Evolutionary conservation across 1,139 yeast genomes (phyloP).

Genomic region (Candida anutae): DNA sequence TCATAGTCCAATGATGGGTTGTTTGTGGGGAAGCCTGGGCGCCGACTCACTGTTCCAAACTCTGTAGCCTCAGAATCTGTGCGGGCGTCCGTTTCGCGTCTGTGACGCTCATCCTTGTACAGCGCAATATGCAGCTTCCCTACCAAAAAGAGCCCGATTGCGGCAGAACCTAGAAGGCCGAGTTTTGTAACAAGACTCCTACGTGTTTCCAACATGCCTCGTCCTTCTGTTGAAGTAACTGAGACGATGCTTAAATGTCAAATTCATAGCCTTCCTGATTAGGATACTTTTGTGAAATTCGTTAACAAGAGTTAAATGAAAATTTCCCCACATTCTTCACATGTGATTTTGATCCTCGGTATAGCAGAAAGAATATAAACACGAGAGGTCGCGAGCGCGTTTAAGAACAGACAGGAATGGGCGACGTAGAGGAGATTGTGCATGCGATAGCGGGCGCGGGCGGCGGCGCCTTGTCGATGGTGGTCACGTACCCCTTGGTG

Average conservation of each 20-base stretch:
- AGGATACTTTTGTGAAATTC: too few relatives aligned
- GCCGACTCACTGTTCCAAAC: conserved; percentile 18
- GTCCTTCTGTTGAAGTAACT: not conserved
- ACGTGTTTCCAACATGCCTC: too few relatives aligned
- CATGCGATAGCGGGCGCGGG: conserved; percentile 93
- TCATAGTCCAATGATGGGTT: conserved; percentile 22
- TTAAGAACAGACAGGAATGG: conserved; percentile 11
- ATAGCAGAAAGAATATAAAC: too few relatives aligned
- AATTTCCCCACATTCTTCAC: too few relatives aligned
- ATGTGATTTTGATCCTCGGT: too few relatives aligned
- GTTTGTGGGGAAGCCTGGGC: conserved; percentile 31
- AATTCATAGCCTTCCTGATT: too few relatives aligned
- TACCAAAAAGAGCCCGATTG: conserved; percentile 23
- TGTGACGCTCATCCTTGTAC: conserved; percentile 30
- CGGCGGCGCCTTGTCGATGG: conserved; percentile 84
- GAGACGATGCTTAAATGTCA: not conserved
- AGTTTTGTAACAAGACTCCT: conserved; percentile 28
- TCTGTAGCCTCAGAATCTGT: conserved; percentile 25
- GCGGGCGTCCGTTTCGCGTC: conserved; percentile 31
- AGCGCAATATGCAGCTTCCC: conserved; percentile 33
- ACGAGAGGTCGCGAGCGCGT: too few relatives aligned
- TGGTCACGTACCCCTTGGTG: conserved; percentile 78
- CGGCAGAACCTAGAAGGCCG: conserved; percentile 25
- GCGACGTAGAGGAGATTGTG: conserved; percentile 49
- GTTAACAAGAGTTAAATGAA: too few relatives aligned